These are phyloP conservation scores for Phialophora macrospora DNA, from an alignment of 2,329 filamentous ascomycete species.

Conservation along the genomic window DNA sequence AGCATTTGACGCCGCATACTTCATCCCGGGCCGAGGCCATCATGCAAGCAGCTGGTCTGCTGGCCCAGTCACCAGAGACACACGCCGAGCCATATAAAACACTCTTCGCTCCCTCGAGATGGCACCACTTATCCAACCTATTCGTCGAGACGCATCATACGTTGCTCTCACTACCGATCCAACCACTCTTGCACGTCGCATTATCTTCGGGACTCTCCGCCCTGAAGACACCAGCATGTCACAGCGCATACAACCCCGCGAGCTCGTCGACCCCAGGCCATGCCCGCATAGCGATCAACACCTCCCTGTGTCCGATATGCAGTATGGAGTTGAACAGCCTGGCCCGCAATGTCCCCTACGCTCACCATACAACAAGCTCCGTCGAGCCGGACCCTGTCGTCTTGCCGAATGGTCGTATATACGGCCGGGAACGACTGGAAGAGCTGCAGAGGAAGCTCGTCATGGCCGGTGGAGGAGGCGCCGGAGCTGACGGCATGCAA, in stretches of 20 bases:
- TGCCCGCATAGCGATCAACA: constrained; percentile 53
- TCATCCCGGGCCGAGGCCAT: constrained; percentile 72
- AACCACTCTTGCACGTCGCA: constrained; percentile 86
- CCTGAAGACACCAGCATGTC: constrained; percentile 92
- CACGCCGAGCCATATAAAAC: constrained; percentile 65
- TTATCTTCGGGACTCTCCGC: constrained; percentile 89
- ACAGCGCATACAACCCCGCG: constrained; percentile 63
- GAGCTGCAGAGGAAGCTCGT: constrained; percentile 77
- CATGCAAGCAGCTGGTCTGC: constrained; percentile 74
- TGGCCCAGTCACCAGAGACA: constrained; percentile 72
- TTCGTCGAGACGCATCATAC: constrained; percentile 87
- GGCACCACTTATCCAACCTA: constrained; percentile 74
- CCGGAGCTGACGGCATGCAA: constrained; percentile 15
- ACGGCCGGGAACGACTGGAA: constrained; percentile 74
- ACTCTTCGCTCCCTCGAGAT: constrained; percentile 75
- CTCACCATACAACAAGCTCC: constrained; percentile 91
- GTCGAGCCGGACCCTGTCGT: constrained; percentile 87
- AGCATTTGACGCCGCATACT: constrained; percentile 73
- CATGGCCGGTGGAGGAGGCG: constrained; percentile 30
- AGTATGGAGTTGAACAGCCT: constrained; percentile 93
- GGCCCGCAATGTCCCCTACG: constrained; percentile 86
- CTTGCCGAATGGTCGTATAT: constrained; percentile 84
- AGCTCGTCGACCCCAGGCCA: constrained; percentile 59
- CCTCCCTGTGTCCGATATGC: constrained; percentile 91
- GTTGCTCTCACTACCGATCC: constrained; percentile 78